Conservation (phyloP, 1,284 basidiomycete genomes). For the Apiotrichum akiyoshidainum region DNA sequence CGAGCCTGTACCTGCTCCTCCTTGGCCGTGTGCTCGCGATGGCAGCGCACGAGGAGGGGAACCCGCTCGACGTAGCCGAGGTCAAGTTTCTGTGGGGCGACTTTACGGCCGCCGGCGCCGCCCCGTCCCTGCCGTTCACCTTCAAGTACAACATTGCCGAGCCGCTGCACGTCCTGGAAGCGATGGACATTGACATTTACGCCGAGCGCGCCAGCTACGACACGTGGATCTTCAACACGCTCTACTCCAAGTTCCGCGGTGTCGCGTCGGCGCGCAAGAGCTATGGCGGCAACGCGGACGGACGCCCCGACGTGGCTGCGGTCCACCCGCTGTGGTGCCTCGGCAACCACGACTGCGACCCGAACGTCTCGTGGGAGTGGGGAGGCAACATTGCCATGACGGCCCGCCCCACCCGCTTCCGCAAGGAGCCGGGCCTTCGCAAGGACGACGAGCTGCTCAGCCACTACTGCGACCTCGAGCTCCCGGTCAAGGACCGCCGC, state of each 20-base stretch:
- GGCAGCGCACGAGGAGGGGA: slow-evolving; percentile 6
- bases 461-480: slow-evolving; percentile 19
- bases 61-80: slow-evolving; percentile 19
- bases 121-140: slow-evolving; percentile 11
- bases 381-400: slow-evolving; percentile 11
- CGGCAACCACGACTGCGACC: slow-evolving; percentile 21
- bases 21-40: slow-evolving; percentile 18
- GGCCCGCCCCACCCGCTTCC: slow-evolving; percentile 5
- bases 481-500: slow-evolving; percentile 14
- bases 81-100: slow-evolving; percentile 22
- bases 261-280: slow-evolving; percentile 16
- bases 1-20: slow-evolving; percentile 14
- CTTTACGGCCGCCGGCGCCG: slow-evolving; percentile 5
- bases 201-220: slow-evolving; percentile 11
- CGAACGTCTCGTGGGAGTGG: slow-evolving; percentile 21
- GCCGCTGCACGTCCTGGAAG: slow-evolving; percentile 17
- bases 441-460: slow-evolving; percentile 17
- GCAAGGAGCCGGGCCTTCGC: slow-evolving; percentile 1
- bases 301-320: slow-evolving; percentile 17
- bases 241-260: slow-evolving; percentile 21
- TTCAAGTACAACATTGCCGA: slow-evolving; percentile 20
- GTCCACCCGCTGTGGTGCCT: slow-evolving; percentile 22
- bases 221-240: slow-evolving; percentile 18
- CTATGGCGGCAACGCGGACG: slow-evolving; percentile 4
- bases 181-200: slow-evolving; percentile 19